phyloP scores from a whole-genome alignment of 2,329 filamentous ascomycete species.

The Corniculantispora saksenae region DNA sequence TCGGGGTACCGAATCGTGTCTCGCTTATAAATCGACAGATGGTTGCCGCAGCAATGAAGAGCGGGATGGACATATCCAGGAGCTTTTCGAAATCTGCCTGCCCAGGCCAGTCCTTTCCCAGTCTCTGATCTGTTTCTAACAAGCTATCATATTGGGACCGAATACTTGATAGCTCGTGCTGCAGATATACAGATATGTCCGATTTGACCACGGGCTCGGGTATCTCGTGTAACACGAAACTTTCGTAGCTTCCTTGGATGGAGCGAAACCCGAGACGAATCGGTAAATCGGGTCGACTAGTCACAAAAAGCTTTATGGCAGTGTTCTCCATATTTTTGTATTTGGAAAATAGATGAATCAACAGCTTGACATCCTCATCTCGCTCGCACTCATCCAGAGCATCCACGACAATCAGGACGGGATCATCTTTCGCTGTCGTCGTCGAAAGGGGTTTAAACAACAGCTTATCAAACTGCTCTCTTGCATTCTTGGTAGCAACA shows the following conservation, averaged over 20 bases:
- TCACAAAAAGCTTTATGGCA: constrained; percentile 39
- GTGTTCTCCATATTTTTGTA: constrained; percentile 23
- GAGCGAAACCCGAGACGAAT: constrained; percentile 38
- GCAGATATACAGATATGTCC: constrained; percentile 40
- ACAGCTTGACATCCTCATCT: not conserved
- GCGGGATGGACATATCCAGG: constrained; percentile 13
- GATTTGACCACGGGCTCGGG: constrained; percentile 29
- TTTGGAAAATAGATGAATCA: constrained; percentile 15
- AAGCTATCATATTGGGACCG: constrained; percentile 26
- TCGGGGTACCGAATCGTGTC: constrained; percentile 21
- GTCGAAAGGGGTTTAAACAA: not conserved
- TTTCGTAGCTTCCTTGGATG: constrained; percentile 30
- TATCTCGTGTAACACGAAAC: constrained; percentile 40
- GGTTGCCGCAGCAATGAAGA: constrained; percentile 27
- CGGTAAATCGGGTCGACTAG: constrained; percentile 43
- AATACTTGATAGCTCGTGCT: constrained; percentile 32
- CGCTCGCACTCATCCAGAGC: constrained; percentile 16
- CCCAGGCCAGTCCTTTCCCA: constrained; percentile 33
- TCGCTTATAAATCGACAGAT: constrained; percentile 26
- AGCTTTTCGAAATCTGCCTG: not conserved
- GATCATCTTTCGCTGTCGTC: constrained; percentile 15
- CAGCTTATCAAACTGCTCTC: constrained; percentile 1
- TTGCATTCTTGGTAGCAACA: not conserved
- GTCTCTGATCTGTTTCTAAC: not conserved
- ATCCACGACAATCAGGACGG: constrained; percentile 9